phyloP scores from a whole-genome alignment of 768 basidiomycete species.

The Termitomyces bulborhizus region DNA sequence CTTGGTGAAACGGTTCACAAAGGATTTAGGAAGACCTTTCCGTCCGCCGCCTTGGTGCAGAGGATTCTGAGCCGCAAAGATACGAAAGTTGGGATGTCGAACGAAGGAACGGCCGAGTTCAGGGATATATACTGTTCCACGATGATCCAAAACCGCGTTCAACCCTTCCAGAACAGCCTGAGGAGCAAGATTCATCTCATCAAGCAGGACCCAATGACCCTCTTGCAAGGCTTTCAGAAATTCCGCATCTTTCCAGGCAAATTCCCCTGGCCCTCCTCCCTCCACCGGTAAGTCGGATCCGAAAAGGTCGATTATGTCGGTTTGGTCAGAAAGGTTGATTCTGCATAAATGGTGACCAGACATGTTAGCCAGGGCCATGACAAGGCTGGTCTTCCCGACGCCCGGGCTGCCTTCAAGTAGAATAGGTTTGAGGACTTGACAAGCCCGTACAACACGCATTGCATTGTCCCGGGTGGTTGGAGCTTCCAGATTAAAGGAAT shows the following conservation, averaged over 20 bases:
- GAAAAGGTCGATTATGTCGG: slow-evolving; percentile 92
- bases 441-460: slow-evolving; percentile 82
- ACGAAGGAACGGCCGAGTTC: slow-evolving; percentile 87
- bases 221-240: slow-evolving; percentile 89
- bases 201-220: slow-evolving; percentile 97
- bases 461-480: slow-evolving; percentile 88
- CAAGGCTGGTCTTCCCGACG: slow-evolving; percentile 93
- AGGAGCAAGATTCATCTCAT: slow-evolving; percentile 98
- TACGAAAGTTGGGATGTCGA: slow-evolving; percentile 89
- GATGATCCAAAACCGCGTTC: slow-evolving; percentile 93
- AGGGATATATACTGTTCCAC: slow-evolving; percentile 91
- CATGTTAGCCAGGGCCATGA: slow-evolving; percentile 79
- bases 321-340: slow-evolving; percentile 98
- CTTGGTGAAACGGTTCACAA: slow-evolving; percentile 97
- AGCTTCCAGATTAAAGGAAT: slow-evolving; percentile 74
- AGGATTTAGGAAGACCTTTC: slow-evolving; percentile 96
- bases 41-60: slow-evolving; percentile 93
- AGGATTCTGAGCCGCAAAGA: slow-evolving; percentile 98
- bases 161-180: slow-evolving; percentile 96
- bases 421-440: slow-evolving; percentile 86
- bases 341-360: slow-evolving; percentile 78
- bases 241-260: slow-evolving; percentile 96
- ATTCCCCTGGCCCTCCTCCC: slow-evolving; percentile 85
- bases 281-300: slow-evolving; percentile 95
- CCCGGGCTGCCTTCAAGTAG: slow-evolving; percentile 97